These are phyloP conservation scores for Yamadazyma blattariae DNA, from an alignment of 1,139 yeast species.

Conservation along the genomic window DNA sequence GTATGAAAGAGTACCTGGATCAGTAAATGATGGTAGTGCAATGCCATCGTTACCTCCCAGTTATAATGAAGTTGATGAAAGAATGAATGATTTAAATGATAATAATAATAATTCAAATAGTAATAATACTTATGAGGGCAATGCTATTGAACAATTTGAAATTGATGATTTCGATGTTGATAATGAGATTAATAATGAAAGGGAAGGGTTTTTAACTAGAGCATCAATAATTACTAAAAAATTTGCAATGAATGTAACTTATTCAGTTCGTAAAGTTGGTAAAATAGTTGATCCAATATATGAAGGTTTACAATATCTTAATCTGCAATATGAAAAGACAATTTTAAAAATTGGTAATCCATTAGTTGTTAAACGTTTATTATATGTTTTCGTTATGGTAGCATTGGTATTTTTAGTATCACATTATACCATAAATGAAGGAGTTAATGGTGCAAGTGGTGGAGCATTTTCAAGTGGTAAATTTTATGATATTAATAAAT, in stretches of 20 bases:
- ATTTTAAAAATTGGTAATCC: constrained; percentile 80
- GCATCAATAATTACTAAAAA: constrained; percentile 32
- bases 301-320: constrained; percentile 48
- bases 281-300: constrained; percentile 67
- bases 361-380: constrained; percentile 69
- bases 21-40: neutral
- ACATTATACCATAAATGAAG: constrained; percentile 49
- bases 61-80: constrained; percentile 20
- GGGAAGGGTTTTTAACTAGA: constrained; percentile 24
- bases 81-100: constrained; percentile 2
- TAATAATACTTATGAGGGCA: neutral
- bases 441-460: constrained; percentile 40
- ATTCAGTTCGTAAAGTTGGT: constrained; percentile 52
- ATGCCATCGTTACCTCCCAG: constrained; percentile 27
- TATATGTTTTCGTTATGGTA: constrained; percentile 67
- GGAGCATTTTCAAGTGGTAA: constrained; percentile 53
- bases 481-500: constrained; percentile 56
- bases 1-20: constrained; percentile 5
- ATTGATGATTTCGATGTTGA: constrained; percentile 30
- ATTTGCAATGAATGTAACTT: constrained; percentile 38
- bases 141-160: constrained; percentile 39
- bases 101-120: neutral
- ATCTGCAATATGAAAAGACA: constrained; percentile 50
- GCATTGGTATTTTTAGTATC: constrained; percentile 56
- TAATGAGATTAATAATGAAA: constrained; percentile 8